These are phyloP conservation scores for Artemisia tridentata DNA, from an alignment of 129 eudicot species.

Conservation along the genomic window DNA sequence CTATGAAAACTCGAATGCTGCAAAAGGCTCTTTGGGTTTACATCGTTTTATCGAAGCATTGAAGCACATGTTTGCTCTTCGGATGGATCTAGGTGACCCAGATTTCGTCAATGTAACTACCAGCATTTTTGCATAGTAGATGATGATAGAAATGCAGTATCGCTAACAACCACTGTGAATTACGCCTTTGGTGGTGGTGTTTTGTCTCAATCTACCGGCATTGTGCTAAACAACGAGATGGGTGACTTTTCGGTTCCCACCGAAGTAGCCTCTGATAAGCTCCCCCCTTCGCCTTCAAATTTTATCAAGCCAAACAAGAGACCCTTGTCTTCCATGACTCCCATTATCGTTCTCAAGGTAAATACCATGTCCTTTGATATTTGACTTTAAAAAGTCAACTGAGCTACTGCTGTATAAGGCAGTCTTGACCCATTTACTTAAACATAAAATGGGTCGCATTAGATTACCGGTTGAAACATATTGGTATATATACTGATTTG, in stretches of 20 bases:
- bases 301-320: constrained; percentile 76
- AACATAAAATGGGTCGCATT: too few species aligned
- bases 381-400: constrained; percentile 8
- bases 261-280: constrained; percentile 52
- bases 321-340: constrained; percentile 96
- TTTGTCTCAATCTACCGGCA: constrained; percentile 87
- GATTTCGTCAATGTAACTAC: constrained; percentile 54
- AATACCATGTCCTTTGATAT: background rate
- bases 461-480: too few species aligned
- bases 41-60: constrained; percentile 85
- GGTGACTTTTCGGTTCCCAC: constrained; percentile 78
- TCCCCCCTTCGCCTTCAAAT: constrained; percentile 87
- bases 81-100: constrained; percentile 95
- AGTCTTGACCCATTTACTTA: too few species aligned
- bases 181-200: constrained; percentile 75
- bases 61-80: constrained; percentile 87
- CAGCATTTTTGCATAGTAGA: constrained; percentile 88
- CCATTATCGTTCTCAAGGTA: constrained; percentile 87
- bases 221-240: constrained; percentile 78
- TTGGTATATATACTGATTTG: too few species aligned
- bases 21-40: constrained; percentile 68
- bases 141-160: constrained; percentile 78
- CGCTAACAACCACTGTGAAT: constrained; percentile 85
- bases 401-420: background rate
- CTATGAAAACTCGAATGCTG: constrained; percentile 55